These are phyloP conservation scores for Solanum tarapatanum DNA, from an alignment of 257 asterid genomes.

Conservation along the genomic window DNA sequence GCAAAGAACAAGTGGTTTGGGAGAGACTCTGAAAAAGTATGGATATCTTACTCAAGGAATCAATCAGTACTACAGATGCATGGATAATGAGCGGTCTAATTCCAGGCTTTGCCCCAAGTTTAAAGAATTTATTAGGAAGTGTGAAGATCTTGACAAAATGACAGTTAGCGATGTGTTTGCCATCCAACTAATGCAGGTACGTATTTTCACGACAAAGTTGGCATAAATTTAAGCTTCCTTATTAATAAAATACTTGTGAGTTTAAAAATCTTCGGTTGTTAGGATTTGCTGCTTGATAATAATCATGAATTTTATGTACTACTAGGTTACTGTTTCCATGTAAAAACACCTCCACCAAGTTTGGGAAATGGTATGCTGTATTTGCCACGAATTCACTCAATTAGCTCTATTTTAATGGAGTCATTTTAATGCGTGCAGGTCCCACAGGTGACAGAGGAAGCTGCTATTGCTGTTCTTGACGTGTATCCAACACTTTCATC, in stretches of 20 bases:
- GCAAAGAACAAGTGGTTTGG: conserved; percentile 79
- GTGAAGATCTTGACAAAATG: conserved; percentile 79
- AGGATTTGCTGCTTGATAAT: neutral
- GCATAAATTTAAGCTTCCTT: neutral
- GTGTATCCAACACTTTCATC: conserved; percentile 79
- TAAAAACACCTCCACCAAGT: neutral
- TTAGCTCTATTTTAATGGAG: neutral
- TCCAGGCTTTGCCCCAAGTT: conserved; percentile 46
- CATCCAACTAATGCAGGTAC: conserved; percentile 96
- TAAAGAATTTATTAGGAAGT: conserved; percentile 53
- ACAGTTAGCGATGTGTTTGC: conserved; percentile 91
- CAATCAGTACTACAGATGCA: conserved; percentile 47
- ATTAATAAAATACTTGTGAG: neutral
- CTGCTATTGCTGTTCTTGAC: conserved; percentile 77
- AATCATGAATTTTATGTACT: neutral
- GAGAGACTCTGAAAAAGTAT: conserved; percentile 77
- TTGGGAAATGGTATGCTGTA: neutral
- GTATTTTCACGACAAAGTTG: neutral
- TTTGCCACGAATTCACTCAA: neutral
- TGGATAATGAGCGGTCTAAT: conserved; percentile 34
- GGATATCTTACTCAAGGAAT: conserved; percentile 84
- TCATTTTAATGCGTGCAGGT: conserved; percentile 40
- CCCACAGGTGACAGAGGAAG: conserved; percentile 89
- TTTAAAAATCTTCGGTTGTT: neutral
- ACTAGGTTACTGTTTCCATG: neutral